Base-by-base conservation (phyloP, 495 filamentous ascomycete species). In the Oleoguttula mirabilis region DNA sequence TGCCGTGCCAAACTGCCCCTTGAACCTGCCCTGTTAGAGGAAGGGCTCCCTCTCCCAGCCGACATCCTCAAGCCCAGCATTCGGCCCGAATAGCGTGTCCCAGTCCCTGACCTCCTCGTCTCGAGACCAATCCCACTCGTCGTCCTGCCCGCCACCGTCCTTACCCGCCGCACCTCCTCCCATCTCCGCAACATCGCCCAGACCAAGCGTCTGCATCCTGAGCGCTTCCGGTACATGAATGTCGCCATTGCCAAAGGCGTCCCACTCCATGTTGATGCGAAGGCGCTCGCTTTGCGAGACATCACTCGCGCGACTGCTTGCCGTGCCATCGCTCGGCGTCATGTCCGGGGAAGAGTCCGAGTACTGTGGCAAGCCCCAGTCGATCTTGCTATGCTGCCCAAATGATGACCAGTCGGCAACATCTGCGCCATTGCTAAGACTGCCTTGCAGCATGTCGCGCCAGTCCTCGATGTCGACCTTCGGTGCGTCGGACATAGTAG, bases 191-290 rank as follows among this genome's bases (percentile, higher is more conserved):
- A 27, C 20, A 22, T 43, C 39, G 7, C 21, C 32, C 30, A 47
- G 21, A 21, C 33, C 40, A 28, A 38, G 20, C 4, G n/a, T 19
- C 34, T 19, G 15, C 36, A 39, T 24, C 15, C 48, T 11, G 28
- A 51, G 22, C 2, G 7, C 23, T 17, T 46, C 48, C 20, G 48
- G 48, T 21, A 47, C 43, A 7, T 24, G 21, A 4, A 37, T 42
- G n/a, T 42, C 48, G 10, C 48, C 48, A 30, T 39, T 36, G 1
- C 43, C 48, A 6, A 19, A 42, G 19, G 43, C 20, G 43, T 51
- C 48, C 43, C 43, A 51, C 32, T 38, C 6, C 10, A 51, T 22
- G 22, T 41, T 43, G 8, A 51, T 42, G 11, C 28, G 7, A 22
- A 51, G 20, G 11, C 37, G 2, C 22, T 46, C 48, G 1, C 16